phyloP scores from a whole-genome alignment of 352 stramenopile species.

The Phytophthora tubulina region DNA sequence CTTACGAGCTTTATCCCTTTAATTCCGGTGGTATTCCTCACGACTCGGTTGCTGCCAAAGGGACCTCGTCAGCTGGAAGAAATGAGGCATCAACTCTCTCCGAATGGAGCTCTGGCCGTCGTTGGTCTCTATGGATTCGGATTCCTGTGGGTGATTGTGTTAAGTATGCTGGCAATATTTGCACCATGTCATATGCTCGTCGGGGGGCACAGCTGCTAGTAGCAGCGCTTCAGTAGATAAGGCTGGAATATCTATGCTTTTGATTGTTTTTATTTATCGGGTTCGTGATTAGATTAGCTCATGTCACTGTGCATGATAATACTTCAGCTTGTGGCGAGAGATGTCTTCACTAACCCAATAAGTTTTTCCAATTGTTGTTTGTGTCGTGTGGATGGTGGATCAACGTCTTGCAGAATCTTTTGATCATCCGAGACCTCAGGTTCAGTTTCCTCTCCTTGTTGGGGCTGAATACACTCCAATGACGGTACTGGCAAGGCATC shows the following conservation, averaged over 20 bases:
- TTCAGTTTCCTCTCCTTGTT: conserved; percentile 3
- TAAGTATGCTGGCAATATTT: conserved; percentile 77
- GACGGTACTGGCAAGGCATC: neutral
- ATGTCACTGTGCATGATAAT: neutral
- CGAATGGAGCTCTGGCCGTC: conserved; percentile 39
- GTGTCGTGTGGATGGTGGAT: conserved; percentile 28
- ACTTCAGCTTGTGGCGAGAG: conserved; percentile 22
- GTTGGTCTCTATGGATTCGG: conserved; percentile 61
- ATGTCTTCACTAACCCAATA: conserved; percentile 62
- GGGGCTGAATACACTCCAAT: neutral
- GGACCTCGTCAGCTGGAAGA: conserved; percentile 57
- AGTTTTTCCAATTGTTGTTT: conserved; percentile 65
- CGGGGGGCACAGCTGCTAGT: conserved; percentile 62
- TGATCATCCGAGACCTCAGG: neutral
- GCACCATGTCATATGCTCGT: conserved; percentile 72
- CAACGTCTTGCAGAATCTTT: neutral
- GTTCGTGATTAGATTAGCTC: too few species aligned
- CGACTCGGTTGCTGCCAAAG: conserved; percentile 60
- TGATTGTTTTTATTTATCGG: too few species aligned
- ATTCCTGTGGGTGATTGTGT: conserved; percentile 69
- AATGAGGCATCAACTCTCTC: conserved; percentile 64
- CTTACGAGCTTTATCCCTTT: conserved; percentile 66
- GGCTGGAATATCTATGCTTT: too few species aligned
- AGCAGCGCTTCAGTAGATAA: conserved; percentile 1
- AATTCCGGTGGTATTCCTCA: conserved; percentile 59